phyloP scores from a whole-genome alignment of 768 basidiomycete species.

The Suillus subaureus region DNA sequence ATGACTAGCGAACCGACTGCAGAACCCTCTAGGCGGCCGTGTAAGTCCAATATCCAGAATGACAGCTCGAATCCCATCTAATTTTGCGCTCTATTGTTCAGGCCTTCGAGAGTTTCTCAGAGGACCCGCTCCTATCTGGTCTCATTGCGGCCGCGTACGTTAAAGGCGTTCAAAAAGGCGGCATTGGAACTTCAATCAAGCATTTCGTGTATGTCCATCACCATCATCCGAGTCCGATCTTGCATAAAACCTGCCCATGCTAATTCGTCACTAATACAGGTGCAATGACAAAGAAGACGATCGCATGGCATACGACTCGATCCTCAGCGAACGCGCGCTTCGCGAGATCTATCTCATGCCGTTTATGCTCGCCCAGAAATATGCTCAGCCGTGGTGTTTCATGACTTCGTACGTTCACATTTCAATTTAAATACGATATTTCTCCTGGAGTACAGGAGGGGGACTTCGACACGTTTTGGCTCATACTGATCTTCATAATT shows the following conservation, averaged over 20 bases:
- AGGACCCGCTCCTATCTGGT: slow-evolving; percentile 77
- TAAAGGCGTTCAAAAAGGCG: slow-evolving; percentile 76
- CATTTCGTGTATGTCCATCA: slow-evolving; percentile 65
- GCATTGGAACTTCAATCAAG: slow-evolving; percentile 78
- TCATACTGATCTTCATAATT: slow-evolving; percentile 8
- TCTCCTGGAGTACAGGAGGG: background rate
- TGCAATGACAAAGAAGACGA: slow-evolving; percentile 86
- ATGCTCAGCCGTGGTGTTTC: slow-evolving; percentile 52
- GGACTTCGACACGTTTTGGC: background rate
- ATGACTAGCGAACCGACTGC: background rate
- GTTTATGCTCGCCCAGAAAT: slow-evolving; percentile 59
- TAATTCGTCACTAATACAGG: slow-evolving; percentile 32
- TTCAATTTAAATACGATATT: background rate
- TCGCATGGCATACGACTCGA: slow-evolving; percentile 59
- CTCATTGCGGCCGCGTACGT: slow-evolving; percentile 70
- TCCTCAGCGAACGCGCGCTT: slow-evolving; percentile 52
- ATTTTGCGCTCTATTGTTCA: slow-evolving; percentile 23
- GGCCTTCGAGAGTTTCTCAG: slow-evolving; percentile 80
- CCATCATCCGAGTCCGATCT: background rate
- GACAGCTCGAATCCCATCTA: slow-evolving; percentile 10
- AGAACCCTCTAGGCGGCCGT: slow-evolving; percentile 74
- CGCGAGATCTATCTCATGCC: slow-evolving; percentile 64
- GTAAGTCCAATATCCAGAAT: slow-evolving; percentile 35
- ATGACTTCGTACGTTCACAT: slow-evolving; percentile 60
- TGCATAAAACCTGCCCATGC: background rate